These are phyloP conservation scores for Planoprotostelium fungivorum DNA, from an alignment of 78 protist species.

Conservation along the genomic window DNA sequence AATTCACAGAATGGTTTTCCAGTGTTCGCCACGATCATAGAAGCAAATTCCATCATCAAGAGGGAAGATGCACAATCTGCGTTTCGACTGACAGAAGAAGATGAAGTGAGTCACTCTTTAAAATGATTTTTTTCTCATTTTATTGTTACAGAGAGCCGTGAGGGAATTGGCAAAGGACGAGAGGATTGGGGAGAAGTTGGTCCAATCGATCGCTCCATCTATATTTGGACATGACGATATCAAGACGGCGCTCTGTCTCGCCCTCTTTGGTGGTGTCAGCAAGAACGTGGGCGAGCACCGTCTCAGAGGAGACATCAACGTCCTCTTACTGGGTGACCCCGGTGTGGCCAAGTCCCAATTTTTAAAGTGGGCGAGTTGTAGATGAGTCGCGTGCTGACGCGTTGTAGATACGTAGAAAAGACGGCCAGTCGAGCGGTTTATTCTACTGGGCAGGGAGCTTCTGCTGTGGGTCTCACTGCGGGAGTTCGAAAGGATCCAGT, in stretches of 20 bases:
- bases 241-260: constrained; percentile 92
- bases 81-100: constrained; percentile 84
- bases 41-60: constrained; percentile 87
- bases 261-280: constrained; percentile 95
- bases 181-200: constrained; percentile 68
- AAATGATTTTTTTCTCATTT: not conserved
- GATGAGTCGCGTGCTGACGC: not conserved
- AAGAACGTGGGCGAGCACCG: constrained; percentile 68
- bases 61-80: constrained; percentile 41
- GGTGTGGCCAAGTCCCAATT: constrained; percentile 99
- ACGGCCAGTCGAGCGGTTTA: constrained; percentile 96
- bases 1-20: constrained; percentile 94
- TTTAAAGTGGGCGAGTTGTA: constrained; percentile 34
- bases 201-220: constrained; percentile 95
- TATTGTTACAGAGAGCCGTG: not conserved
- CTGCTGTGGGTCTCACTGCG: constrained; percentile 99
- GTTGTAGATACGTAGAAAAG: constrained; percentile 84
- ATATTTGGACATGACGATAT: constrained; percentile 97
- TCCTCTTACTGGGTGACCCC: constrained; percentile 99
- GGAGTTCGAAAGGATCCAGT: constrained; percentile 93
- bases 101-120: constrained; percentile 66
- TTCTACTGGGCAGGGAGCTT: constrained; percentile 98
- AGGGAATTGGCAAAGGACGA: constrained; percentile 62
- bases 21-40: constrained; percentile 95
- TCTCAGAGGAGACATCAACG: constrained; percentile 99